A percentile compares a stretch with the other conserved stretches of the same genome.
These are phyloP conservation scores for Exophiala sideris DNA, from an alignment of 2,329 filamentous ascomycete species.

Conservation along the genomic window DNA sequence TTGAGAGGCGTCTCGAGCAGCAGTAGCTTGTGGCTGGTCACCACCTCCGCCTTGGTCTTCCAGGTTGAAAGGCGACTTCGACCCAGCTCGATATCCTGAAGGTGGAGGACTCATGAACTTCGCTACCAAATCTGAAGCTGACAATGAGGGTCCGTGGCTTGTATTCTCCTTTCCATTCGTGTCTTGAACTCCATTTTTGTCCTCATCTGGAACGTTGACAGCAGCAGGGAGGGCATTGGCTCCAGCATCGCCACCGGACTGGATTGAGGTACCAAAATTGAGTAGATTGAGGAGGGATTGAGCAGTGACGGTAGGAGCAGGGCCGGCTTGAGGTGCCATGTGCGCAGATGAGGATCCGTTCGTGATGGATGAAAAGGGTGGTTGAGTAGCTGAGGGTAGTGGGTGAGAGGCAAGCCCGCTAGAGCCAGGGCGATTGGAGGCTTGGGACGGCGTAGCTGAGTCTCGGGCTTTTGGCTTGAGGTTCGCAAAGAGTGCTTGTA, in stretches of 20 bases:
- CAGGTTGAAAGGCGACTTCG: slow-evolving; percentile 29
- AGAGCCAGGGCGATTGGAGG: slow-evolving; percentile 15
- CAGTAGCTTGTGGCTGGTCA: slow-evolving; percentile 20
- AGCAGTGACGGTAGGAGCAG: slow-evolving; percentile 43
- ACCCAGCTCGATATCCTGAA: slow-evolving; percentile 31
- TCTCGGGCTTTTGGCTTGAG: slow-evolving; percentile 40
- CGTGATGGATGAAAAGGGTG: slow-evolving; percentile 3
- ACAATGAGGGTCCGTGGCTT: slow-evolving; percentile 39
- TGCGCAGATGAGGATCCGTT: slow-evolving; percentile 2
- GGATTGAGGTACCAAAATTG: slow-evolving; percentile 52
- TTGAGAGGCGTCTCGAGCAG: slow-evolving; percentile 63
- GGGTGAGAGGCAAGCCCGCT: slow-evolving; percentile 11
- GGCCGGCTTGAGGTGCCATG: slow-evolving; percentile 1
- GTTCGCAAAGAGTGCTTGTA: slow-evolving; percentile 46
- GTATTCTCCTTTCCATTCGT: slow-evolving; percentile 20
- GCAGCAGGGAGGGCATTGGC: slow-evolving; percentile 8
- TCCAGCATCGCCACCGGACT: neutral
- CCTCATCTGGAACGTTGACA: slow-evolving; percentile 33
- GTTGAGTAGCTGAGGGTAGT: slow-evolving; percentile 17
- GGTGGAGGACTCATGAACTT: slow-evolving; percentile 50
- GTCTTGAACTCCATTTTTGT: slow-evolving; percentile 22
- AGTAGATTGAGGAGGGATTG: slow-evolving; percentile 62
- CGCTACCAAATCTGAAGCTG: slow-evolving; percentile 57
- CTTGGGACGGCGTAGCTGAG: slow-evolving; percentile 31
- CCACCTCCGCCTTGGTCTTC: slow-evolving; percentile 23